phyloP scores from a whole-genome alignment of 352 stramenopile species.

The Pythium vanterpoolii region DNA sequence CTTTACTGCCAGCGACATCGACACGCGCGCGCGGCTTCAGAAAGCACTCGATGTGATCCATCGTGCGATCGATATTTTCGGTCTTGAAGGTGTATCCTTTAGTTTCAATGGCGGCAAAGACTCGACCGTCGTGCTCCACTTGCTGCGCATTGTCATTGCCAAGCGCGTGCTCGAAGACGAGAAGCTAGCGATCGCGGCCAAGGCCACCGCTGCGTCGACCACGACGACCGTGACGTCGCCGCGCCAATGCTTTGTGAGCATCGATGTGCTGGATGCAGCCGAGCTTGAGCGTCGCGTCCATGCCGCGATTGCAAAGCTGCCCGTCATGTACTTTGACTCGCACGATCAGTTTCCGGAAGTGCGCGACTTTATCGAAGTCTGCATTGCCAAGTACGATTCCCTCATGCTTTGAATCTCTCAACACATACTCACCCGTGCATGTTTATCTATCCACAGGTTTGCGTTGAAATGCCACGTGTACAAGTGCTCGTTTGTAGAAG shows the following conservation, averaged over 20 bases:
- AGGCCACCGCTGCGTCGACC: neutral
- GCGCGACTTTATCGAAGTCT: constrained; percentile 83
- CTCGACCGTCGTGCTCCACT: constrained; percentile 88
- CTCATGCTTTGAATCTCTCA: neutral
- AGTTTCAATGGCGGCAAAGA: constrained; percentile 94
- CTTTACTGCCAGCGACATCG: constrained; percentile 39
- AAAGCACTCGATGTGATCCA: constrained; percentile 73
- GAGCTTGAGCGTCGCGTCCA: constrained; percentile 52
- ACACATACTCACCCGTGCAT: neutral
- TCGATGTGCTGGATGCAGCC: constrained; percentile 41
- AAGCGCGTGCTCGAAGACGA: constrained; percentile 58
- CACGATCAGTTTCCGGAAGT: constrained; percentile 94
- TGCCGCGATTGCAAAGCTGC: constrained; percentile 46
- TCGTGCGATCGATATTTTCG: constrained; percentile 80
- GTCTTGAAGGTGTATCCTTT: constrained; percentile 72
- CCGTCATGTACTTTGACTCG: constrained; percentile 96
- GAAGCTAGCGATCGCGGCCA: constrained; percentile 17
- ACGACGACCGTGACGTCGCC: constrained; percentile 56
- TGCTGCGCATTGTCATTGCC: constrained; percentile 82
- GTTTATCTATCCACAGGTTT: constrained; percentile 23
- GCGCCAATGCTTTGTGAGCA: constrained; percentile 50
- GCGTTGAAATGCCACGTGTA: constrained; percentile 70
- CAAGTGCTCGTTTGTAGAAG: constrained; percentile 90
- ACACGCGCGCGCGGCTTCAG: constrained; percentile 48
- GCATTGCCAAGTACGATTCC: constrained; percentile 40